Conservation (phyloP, 2,329 filamentous ascomycete species). For the Colletotrichum neosansevieriae region DNA sequence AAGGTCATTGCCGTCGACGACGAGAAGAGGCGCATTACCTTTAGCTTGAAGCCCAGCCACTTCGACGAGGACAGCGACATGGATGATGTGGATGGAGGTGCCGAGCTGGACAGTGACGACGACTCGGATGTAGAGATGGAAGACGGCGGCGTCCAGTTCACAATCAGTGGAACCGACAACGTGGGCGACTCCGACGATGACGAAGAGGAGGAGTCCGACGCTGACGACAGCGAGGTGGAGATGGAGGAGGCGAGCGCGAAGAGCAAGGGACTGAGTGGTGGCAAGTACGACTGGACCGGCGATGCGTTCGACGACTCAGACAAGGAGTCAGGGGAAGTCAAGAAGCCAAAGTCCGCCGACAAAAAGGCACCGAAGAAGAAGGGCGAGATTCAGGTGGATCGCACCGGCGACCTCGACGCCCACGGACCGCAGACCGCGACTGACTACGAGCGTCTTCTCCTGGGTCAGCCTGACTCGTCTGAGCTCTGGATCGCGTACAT, state of each 20-base stretch:
- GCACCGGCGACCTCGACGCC: constrained; percentile 90
- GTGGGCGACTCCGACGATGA: constrained; percentile 49
- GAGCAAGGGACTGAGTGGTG: constrained; percentile 59
- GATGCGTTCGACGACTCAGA: constrained; percentile 73
- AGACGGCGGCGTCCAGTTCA: constrained; percentile 56
- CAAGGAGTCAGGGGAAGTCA: constrained; percentile 56
- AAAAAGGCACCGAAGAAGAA: constrained; percentile 75
- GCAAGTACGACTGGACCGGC: constrained; percentile 90
- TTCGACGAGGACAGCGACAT: constrained; percentile 74
- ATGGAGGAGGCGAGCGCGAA: constrained; percentile 50
- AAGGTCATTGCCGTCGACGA: constrained; percentile 83
- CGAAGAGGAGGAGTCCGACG: constrained; percentile 56
- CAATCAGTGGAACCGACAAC: constrained; percentile 59
- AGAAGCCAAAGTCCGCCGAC: constrained; percentile 42
- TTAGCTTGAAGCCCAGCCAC: constrained; percentile 93
- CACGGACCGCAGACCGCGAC: constrained; percentile 89
- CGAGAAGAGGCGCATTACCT: constrained; percentile 82
- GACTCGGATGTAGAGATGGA: constrained; percentile 62
- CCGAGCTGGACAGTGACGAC: constrained; percentile 56
- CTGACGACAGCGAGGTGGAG: constrained; percentile 56
- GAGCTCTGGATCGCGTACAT: constrained; percentile 96
- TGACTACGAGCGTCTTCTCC: constrained; percentile 92
- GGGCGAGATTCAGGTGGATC: constrained; percentile 84
- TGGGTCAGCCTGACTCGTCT: constrained; percentile 94
- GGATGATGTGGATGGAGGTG: constrained; percentile 60